These are phyloP conservation scores for Botryosphaeria dothidea DNA, from an alignment of 2,329 filamentous ascomycete genomes.

Conservation along the genomic window DNA sequence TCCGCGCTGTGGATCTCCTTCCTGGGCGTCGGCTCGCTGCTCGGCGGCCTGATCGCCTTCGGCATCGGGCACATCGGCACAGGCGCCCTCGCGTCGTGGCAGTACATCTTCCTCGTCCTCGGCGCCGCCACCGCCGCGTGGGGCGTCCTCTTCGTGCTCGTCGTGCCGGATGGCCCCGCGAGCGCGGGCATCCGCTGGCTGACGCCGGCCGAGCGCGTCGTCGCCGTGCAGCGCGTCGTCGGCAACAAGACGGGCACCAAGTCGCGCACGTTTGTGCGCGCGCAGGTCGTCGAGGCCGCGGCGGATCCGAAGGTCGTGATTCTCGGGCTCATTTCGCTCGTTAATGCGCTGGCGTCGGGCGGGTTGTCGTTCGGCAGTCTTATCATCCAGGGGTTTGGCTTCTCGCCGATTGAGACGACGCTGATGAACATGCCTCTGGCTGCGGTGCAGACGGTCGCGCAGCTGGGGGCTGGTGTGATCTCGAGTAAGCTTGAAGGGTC, in stretches of 20 bases:
- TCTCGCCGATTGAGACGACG: conserved; percentile 57
- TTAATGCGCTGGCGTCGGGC: conserved; percentile 44
- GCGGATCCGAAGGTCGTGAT: conserved; percentile 60
- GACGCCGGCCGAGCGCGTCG: conserved; percentile 55
- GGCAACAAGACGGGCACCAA: conserved; percentile 46
- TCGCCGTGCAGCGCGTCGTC: conserved; percentile 57
- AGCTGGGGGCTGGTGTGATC: conserved; percentile 58
- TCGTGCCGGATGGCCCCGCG: conserved; percentile 66
- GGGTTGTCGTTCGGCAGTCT: conserved; percentile 61
- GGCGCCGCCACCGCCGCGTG: conserved; percentile 36
- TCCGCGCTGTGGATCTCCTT: conserved; percentile 59
- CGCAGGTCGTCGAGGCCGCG: conserved; percentile 53
- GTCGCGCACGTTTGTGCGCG: conserved; percentile 52
- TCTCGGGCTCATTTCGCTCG: conserved; percentile 40
- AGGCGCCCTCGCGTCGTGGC: conserved; percentile 36
- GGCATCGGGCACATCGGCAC: conserved; percentile 32
- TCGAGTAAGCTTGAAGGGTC: conserved; percentile 58
- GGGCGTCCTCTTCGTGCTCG: conserved; percentile 40
- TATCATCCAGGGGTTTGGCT: conserved; percentile 61
- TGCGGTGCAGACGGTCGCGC: conserved; percentile 61
- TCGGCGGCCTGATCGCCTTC: conserved; percentile 45
- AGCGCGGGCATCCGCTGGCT: conserved; percentile 57
- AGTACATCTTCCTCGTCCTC: conserved; percentile 40
- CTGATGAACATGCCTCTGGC: conserved; percentile 64
- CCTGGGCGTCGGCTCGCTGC: conserved; percentile 53